These are phyloP conservation scores for Monascus ruber DNA, from an alignment of 2,329 filamentous ascomycete genomes.

Conservation along the genomic window DNA sequence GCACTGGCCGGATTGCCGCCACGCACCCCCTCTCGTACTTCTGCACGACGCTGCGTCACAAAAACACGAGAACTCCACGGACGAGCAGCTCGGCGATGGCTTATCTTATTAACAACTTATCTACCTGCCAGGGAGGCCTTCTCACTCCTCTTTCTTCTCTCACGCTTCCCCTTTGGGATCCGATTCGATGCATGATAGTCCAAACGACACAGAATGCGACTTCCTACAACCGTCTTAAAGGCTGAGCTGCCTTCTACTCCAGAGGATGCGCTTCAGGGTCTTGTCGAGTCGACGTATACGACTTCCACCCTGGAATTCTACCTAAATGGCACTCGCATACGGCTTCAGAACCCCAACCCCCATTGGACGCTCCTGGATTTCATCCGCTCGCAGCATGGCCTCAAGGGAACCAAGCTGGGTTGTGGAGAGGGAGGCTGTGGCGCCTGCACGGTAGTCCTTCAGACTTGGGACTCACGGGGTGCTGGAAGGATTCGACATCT, in stretches of 20 bases:
- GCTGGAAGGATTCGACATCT: slow-evolving; percentile 77
- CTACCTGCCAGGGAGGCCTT: too few relatives aligned
- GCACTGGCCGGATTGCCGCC: background rate
- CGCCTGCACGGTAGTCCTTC: slow-evolving; percentile 67
- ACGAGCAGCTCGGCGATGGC: too few relatives aligned
- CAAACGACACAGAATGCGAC: slow-evolving; percentile 1
- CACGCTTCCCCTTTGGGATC: too few relatives aligned
- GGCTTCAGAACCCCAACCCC: slow-evolving; percentile 68
- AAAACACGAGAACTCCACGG: too few relatives aligned
- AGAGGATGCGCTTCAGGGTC: slow-evolving; percentile 3
- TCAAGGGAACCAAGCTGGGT: slow-evolving; percentile 83
- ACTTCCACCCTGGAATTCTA: slow-evolving; percentile 60
- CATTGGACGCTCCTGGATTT: slow-evolving; percentile 80
- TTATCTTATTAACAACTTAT: too few relatives aligned
- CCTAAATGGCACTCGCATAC: slow-evolving; percentile 72
- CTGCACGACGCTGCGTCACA: too few relatives aligned
- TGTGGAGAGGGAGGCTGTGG: slow-evolving; percentile 85
- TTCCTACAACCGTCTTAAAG: slow-evolving; percentile 1
- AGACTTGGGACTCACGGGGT: slow-evolving; percentile 29
- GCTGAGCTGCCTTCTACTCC: background rate
- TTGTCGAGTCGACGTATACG: slow-evolving; percentile 6
- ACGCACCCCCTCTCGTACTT: background rate
- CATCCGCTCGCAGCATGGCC: slow-evolving; percentile 61
- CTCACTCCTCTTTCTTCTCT: too few relatives aligned
- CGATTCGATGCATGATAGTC: too few relatives aligned